Conservation (phyloP, 129 eudicot species). For the Artemisia argyi region DNA sequence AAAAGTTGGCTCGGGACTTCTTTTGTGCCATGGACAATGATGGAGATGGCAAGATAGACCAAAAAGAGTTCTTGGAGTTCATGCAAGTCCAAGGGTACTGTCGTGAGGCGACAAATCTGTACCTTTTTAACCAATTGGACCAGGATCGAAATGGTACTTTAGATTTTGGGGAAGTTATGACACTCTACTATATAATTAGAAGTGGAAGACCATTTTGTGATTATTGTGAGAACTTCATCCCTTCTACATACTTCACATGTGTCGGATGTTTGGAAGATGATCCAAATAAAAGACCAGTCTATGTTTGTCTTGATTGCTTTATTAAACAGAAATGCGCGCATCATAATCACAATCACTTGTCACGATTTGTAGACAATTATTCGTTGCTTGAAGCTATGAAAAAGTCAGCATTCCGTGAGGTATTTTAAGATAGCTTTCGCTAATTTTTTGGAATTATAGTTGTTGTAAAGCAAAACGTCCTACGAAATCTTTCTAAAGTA, state of each 20-base stretch:
- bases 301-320: slow-evolving; percentile 37
- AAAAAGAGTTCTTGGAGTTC: slow-evolving; percentile 35
- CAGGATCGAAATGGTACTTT: slow-evolving; percentile 29
- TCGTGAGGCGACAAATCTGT: neutral
- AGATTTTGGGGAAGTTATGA: slow-evolving; percentile 52
- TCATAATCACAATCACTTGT: slow-evolving; percentile 24
- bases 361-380: slow-evolving; percentile 45
- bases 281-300: neutral
- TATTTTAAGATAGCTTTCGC: neutral
- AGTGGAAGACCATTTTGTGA: slow-evolving; percentile 59
- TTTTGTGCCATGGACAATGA: slow-evolving; percentile 47
- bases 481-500: too few relatives aligned
- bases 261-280: slow-evolving; percentile 36
- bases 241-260: slow-evolving; percentile 40
- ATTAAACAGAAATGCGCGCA: neutral
- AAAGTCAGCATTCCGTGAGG: slow-evolving; percentile 17
- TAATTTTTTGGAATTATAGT: slow-evolving; percentile 42
- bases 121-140: slow-evolving; percentile 42
- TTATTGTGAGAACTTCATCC: slow-evolving; percentile 32
- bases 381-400: slow-evolving; percentile 39
- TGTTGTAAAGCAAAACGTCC: too few relatives aligned
- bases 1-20: slow-evolving; percentile 33
- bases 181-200: slow-evolving; percentile 47
- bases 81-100: slow-evolving; percentile 37
- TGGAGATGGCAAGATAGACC: slow-evolving; percentile 34